These are phyloP conservation scores for Coniochaeta ligniaria DNA, from an alignment of 2,329 filamentous ascomycete species.

Conservation along the genomic window DNA sequence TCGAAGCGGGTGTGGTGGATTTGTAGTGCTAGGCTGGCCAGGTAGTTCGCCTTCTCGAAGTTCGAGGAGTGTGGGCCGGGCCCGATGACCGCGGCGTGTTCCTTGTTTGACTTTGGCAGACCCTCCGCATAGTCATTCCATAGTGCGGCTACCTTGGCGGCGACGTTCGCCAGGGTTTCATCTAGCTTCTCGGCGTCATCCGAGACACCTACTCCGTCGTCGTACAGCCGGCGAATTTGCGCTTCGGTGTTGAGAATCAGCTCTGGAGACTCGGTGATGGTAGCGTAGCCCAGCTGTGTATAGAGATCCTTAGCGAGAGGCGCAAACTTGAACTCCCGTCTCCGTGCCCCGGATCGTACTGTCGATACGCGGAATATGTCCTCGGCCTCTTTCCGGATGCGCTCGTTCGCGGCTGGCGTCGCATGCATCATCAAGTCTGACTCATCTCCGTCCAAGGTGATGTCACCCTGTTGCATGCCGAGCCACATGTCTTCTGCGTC, in stretches of 20 bases:
- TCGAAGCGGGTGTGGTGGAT: constrained; percentile 62
- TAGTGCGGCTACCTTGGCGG: constrained; percentile 41
- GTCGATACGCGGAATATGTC: constrained; percentile 47
- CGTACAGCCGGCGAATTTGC: constrained; percentile 58
- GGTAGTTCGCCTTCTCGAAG: constrained; percentile 68
- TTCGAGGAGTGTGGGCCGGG: constrained; percentile 54
- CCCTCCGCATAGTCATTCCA: constrained; percentile 49
- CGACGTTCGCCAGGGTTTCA: constrained; percentile 45
- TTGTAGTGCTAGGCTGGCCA: constrained; percentile 71
- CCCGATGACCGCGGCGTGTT: constrained; percentile 55
- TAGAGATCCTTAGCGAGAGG: constrained; percentile 67
- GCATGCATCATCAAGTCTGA: constrained; percentile 48
- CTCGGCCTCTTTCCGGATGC: constrained; percentile 47
- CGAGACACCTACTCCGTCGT: constrained; percentile 48
- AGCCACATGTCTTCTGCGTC: constrained; percentile 24
- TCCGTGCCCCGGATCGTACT: constrained; percentile 30
- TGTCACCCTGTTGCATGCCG: constrained; percentile 13
- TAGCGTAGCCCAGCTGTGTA: constrained; percentile 47
- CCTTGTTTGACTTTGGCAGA: constrained; percentile 40
- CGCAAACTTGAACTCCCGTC: constrained; percentile 57
- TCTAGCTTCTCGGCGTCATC: constrained; percentile 51
- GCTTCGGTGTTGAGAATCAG: constrained; percentile 72
- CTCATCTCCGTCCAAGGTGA: constrained; percentile 31
- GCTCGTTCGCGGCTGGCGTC: constrained; percentile 46
- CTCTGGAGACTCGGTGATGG: constrained; percentile 61